phyloP scores from a whole-genome alignment of 2,329 filamentous ascomycete genomes.

The Rosellinia necatrix region DNA sequence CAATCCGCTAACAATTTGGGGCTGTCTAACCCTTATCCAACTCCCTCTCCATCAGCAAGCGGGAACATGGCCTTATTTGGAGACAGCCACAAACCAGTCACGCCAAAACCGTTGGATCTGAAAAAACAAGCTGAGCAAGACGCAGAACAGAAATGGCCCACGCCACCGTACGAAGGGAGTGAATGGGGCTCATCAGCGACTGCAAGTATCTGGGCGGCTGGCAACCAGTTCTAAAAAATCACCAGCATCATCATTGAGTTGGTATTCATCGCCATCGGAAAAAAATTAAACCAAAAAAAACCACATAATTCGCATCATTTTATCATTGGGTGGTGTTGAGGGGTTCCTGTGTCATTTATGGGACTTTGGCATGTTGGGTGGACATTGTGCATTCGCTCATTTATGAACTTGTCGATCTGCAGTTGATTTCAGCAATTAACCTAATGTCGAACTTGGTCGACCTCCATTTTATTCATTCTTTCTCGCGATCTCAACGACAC shows the following conservation, averaged over 20 bases:
- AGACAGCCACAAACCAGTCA: conserved; percentile 63
- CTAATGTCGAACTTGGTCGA: conserved; percentile 33
- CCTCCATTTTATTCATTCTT: conserved; percentile 34
- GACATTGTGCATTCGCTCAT: conserved; percentile 39
- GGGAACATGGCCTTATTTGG: conserved; percentile 77
- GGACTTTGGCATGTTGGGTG: conserved; percentile 28
- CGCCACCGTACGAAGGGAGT: conserved; percentile 90
- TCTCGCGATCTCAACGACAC: conserved; percentile 34
- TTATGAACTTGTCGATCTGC: conserved; percentile 35
- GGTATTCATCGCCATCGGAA: too few species aligned
- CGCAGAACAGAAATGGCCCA: conserved; percentile 78
- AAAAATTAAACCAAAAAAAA: background rate
- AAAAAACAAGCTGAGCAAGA: conserved; percentile 56
- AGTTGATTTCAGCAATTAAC: conserved; percentile 34
- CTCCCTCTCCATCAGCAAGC: conserved; percentile 78
- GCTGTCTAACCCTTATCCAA: conserved; percentile 66
- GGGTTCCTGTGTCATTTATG: conserved; percentile 28
- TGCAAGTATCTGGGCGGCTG: conserved; percentile 78
- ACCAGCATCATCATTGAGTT: too few species aligned
- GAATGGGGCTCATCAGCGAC: conserved; percentile 88
- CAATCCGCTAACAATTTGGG: conserved; percentile 69
- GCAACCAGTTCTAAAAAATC: conserved; percentile 60
- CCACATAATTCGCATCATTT: conserved; percentile 33
- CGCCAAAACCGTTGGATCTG: conserved; percentile 74
- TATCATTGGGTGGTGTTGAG: conserved; percentile 43